phyloP scores from a whole-genome alignment of 148 eudicot species.

The Fagopyrum esculentum region DNA sequence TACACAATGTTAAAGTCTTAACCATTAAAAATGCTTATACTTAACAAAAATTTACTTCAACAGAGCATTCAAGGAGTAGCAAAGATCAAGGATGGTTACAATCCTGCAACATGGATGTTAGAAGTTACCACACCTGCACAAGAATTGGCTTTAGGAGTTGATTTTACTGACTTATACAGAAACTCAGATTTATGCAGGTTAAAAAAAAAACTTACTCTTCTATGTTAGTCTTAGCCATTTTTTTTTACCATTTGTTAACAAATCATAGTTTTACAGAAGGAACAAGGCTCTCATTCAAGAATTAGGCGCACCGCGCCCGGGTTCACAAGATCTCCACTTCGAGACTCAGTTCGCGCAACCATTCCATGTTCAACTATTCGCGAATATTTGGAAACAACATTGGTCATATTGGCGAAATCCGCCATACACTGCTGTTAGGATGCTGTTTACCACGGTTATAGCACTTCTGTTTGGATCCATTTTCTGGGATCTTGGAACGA shows the following conservation, averaged over 20 bases:
- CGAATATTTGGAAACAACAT: background rate
- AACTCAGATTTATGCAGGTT: conserved; percentile 13
- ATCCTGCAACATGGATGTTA: conserved; percentile 17
- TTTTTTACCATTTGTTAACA: background rate
- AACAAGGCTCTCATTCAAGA: conserved; percentile 13
- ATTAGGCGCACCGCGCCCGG: conserved; percentile 5
- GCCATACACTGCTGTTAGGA: background rate
- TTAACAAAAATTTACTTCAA: background rate
- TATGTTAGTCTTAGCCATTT: background rate
- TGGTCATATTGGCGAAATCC: conserved; percentile 16
- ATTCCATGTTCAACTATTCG: background rate
- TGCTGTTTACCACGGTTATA: background rate
- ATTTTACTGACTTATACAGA: conserved; percentile 11
- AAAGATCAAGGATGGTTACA: conserved; percentile 11
- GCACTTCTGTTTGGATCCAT: conserved; percentile 10
- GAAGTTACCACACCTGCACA: conserved; percentile 14
- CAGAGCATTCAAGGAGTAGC: conserved; percentile 13
- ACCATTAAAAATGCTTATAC: background rate
- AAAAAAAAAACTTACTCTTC: background rate
- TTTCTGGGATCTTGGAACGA: conserved; percentile 14
- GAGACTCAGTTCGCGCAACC: conserved; percentile 5
- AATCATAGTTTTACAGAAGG: background rate
- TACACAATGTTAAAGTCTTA: background rate
- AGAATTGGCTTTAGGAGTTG: conserved; percentile 12
- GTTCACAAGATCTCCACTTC: conserved; percentile 10